These are phyloP conservation scores for Xylariaceae sp. DNA, from an alignment of 2,329 filamentous ascomycete species.

Conservation along the genomic window DNA sequence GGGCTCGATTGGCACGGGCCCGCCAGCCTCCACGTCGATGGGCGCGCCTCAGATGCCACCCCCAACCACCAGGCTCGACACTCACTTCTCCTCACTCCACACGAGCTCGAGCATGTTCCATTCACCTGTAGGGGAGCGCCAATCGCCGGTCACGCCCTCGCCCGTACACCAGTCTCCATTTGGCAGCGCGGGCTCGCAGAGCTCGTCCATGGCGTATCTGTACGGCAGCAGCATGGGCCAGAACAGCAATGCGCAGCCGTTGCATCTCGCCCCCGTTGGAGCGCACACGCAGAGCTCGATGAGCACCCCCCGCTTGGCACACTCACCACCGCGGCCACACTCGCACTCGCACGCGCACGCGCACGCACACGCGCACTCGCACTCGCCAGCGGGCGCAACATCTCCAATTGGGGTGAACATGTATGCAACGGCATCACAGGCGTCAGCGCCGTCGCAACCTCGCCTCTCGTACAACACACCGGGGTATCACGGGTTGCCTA, in stretches of 20 bases:
- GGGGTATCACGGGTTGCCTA: conserved; percentile 26
- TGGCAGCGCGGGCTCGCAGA: conserved; percentile 22
- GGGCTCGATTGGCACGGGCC: conserved; percentile 27
- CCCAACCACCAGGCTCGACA: conserved; percentile 29
- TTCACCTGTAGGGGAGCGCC: conserved; percentile 26
- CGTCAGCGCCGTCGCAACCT: conserved; percentile 27
- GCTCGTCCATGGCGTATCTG: conserved; percentile 27
- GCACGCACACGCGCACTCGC: conserved; percentile 12
- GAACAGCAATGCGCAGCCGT: conserved; percentile 20
- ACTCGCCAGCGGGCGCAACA: conserved; percentile 18
- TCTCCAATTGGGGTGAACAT: conserved; percentile 31
- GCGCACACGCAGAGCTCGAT: conserved; percentile 24
- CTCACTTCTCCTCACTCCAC: conserved; percentile 28
- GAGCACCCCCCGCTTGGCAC: conserved; percentile 23
- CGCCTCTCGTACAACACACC: conserved; percentile 29
- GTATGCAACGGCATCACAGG: conserved; percentile 29
- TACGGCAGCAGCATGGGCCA: conserved; percentile 23
- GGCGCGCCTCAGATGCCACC: conserved; percentile 30
- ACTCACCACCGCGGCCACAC: conserved; percentile 29
- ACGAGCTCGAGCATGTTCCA: conserved; percentile 25
- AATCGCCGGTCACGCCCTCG: conserved; percentile 30
- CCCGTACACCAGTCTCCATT: conserved; percentile 31
- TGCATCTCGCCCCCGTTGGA: conserved; percentile 28
- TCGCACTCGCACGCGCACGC: conserved; percentile 6
- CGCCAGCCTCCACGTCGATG: conserved; percentile 26